A percentile compares a stretch with the other conserved stretches of the same genome.
These are phyloP conservation scores for Thymus mandschuricus DNA, from an alignment of 257 asterid genomes.

Conservation along the genomic window DNA sequence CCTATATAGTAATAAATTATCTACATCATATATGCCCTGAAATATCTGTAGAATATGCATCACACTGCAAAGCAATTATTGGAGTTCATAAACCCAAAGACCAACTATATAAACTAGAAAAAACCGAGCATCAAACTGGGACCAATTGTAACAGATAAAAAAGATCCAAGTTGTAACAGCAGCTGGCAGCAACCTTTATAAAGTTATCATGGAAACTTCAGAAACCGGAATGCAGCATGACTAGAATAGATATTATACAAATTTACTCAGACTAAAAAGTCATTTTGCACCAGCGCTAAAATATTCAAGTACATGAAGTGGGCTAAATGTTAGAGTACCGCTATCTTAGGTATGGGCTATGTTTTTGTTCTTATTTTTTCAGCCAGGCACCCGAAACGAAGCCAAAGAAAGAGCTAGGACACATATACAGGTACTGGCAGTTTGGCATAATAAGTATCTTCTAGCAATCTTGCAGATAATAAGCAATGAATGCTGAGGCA, in stretches of 20 bases:
- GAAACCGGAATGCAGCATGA: conserved; percentile 1
- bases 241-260: conserved; percentile 9
- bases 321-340: not conserved
- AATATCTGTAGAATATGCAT: conserved; percentile 42
- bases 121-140: conserved; percentile 2
- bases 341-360: no score
- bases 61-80: not conserved
- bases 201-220: conserved; percentile 19
- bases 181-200: not conserved
- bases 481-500: not conserved
- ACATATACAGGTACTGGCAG: not conserved
- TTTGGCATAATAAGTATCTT: conserved; percentile 8
- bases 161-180: not conserved
- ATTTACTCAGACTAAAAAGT: not conserved
- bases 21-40: conserved; percentile 63
- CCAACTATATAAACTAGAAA: not conserved
- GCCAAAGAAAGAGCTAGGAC: not conserved
- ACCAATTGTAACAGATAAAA: conserved; percentile 16
- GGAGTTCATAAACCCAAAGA: not conserved
- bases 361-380: not conserved
- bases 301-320: conserved; percentile 7
- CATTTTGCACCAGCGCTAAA: conserved; percentile 8
- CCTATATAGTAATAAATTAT: conserved; percentile 59
- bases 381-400: not conserved
- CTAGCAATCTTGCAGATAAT: not conserved